These are phyloP conservation scores for Ilyonectria robusta DNA, from an alignment of 2,329 filamentous ascomycete species.

Conservation along the genomic window DNA sequence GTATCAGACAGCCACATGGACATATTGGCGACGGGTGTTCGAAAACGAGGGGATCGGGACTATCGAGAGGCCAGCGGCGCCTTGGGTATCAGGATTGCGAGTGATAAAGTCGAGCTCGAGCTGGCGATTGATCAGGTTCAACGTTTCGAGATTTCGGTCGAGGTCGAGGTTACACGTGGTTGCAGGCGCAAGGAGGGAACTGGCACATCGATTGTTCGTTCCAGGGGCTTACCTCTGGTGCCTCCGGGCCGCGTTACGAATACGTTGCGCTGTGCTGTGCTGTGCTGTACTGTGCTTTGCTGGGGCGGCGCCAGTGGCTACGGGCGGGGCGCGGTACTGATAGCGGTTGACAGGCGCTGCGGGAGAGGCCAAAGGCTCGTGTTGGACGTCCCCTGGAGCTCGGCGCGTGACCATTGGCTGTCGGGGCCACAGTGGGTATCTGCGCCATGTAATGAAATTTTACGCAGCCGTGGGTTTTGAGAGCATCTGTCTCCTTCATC, in stretches of 20 bases:
- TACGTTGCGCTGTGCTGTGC: slow-evolving; percentile 8
- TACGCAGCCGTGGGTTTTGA: slow-evolving; percentile 11
- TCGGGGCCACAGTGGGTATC: slow-evolving; percentile 30
- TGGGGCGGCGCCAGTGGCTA: not conserved
- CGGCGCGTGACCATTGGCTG: slow-evolving; percentile 40
- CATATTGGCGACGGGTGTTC: slow-evolving; percentile 54
- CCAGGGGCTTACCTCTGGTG: slow-evolving; percentile 8
- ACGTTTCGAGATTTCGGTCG: slow-evolving; percentile 18
- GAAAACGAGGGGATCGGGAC: not conserved
- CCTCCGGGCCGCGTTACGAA: slow-evolving; percentile 1
- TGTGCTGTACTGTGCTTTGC: not conserved
- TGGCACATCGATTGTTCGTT: slow-evolving; percentile 9
- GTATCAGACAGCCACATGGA: slow-evolving; percentile 97
- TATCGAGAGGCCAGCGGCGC: not conserved
- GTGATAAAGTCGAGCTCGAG: slow-evolving; percentile 2
- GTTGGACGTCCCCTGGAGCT: slow-evolving; percentile 20
- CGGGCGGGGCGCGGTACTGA: not conserved
- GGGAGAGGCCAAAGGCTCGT: slow-evolving; percentile 26
- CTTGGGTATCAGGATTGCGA: not conserved
- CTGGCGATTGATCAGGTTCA: slow-evolving; percentile 14
- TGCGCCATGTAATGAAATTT: slow-evolving; percentile 40
- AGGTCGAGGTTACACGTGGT: slow-evolving; percentile 24
- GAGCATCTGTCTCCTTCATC: slow-evolving; percentile 24
- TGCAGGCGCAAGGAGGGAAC: not conserved
- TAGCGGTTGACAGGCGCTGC: slow-evolving; percentile 39